phyloP scores from a whole-genome alignment of 2,329 filamentous ascomycete species.

The Talaromyces sp. region DNA sequence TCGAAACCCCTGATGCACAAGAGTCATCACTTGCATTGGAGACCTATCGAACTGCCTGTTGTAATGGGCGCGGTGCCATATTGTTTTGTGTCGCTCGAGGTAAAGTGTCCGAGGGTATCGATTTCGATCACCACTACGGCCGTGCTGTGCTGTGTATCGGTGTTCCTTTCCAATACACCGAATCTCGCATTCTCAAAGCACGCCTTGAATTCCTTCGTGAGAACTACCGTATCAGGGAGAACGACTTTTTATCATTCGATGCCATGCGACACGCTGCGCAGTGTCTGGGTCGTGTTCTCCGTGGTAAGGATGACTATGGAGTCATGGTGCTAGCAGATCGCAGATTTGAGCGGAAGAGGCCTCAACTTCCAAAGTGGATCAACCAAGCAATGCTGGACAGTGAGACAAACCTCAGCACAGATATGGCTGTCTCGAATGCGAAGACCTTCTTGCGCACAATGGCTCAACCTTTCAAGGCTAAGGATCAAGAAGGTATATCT shows the following conservation, averaged over 20 bases:
- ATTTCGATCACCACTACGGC: constrained; percentile 98
- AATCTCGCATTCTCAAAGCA: constrained; percentile 94
- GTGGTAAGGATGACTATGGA: constrained; percentile 98
- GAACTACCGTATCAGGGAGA: constrained; percentile 94
- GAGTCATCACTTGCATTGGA: constrained; percentile 94
- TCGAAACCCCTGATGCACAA: constrained; percentile 96
- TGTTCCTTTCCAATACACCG: constrained; percentile 97
- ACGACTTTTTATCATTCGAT: constrained; percentile 97
- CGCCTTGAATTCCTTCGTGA: constrained; percentile 94
- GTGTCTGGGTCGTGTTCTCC: constrained; percentile 88
- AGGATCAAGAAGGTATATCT: constrained; percentile 87
- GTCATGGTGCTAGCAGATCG: constrained; percentile 98
- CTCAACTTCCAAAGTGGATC: constrained; percentile 95
- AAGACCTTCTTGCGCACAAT: constrained; percentile 89
- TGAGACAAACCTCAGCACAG: constrained; percentile 87
- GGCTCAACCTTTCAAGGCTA: constrained; percentile 83
- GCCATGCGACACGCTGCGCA: constrained; percentile 99
- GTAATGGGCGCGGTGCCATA: constrained; percentile 91
- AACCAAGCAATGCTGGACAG: constrained; percentile 81
- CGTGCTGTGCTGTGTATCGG: constrained; percentile 95
- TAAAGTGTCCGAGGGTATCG: constrained; percentile 96
- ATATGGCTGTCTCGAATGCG: constrained; percentile 88
- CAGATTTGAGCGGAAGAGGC: constrained; percentile 87
- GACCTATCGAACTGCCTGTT: constrained; percentile 95
- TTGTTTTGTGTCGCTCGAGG: constrained; percentile 93